phyloP scores from a whole-genome alignment of 78 protist species.

The Guillardia theta region DNA sequence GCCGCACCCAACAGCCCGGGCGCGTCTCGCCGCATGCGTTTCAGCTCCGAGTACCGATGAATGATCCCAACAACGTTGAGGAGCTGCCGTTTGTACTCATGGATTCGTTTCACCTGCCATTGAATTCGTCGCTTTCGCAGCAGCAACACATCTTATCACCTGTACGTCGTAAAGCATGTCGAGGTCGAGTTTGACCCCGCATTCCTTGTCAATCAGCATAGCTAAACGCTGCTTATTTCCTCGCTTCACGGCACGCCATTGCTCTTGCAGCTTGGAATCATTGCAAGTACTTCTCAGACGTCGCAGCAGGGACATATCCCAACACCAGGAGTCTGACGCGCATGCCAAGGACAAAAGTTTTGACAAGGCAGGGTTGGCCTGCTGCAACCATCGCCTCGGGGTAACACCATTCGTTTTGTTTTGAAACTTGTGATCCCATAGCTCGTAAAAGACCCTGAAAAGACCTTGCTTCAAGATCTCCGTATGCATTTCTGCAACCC shows the following conservation, averaged over 20 bases:
- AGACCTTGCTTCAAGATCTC: slow-evolving; percentile 75
- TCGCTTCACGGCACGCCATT: slow-evolving; percentile 53
- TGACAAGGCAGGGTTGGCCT: slow-evolving; percentile 80
- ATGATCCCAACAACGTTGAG: slow-evolving; percentile 67
- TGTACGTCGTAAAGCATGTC: slow-evolving; percentile 9
- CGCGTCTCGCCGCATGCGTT: slow-evolving; percentile 2
- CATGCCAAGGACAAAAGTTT: slow-evolving; percentile 48
- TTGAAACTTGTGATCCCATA: slow-evolving; percentile 85
- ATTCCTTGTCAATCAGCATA: slow-evolving; percentile 60
- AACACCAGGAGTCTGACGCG: not conserved
- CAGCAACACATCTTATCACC: not conserved
- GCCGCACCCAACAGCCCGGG: not conserved
- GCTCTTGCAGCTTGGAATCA: too few relatives aligned
- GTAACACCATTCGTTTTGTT: slow-evolving; percentile 97
- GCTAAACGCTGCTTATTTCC: slow-evolving; percentile 82
- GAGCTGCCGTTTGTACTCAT: slow-evolving; percentile 96
- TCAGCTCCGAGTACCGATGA: not conserved
- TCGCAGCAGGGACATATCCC: not conserved
- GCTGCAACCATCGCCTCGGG: slow-evolving; percentile 92
- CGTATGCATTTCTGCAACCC: slow-evolving; percentile 94
- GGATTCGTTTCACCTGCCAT: slow-evolving; percentile 92
- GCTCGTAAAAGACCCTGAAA: slow-evolving; percentile 78
- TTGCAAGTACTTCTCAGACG: too few relatives aligned
- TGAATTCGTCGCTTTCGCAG: not conserved
- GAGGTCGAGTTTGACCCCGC: slow-evolving; percentile 71